Base-by-base conservation (phyloP, 495 filamentous ascomycete genomes). In the Aspergillus funiculosus region DNA sequence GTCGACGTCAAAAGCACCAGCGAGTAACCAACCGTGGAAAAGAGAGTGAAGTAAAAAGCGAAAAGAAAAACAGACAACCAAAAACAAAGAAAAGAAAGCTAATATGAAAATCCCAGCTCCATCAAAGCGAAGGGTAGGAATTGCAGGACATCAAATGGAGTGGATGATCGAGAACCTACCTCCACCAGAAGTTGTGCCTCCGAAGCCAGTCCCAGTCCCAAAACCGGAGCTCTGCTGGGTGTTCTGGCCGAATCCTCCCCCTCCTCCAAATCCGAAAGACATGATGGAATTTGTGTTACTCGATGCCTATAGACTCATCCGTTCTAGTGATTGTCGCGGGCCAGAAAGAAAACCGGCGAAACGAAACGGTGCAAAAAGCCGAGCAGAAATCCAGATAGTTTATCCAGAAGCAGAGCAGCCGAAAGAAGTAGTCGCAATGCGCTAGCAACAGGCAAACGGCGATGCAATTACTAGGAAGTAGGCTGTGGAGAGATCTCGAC, bases 241-340 rank as follows among this genome's bases (percentile, higher is more conserved):
- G 50, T 72, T 78, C 54, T 76, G 69, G 57, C 81, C 80, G 62
- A 84, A 84, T 56, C 76, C 77, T 62, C 68, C 72, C 49, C 62
- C 62, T 51, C 25, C 14, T 18, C 39, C 39, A 24, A 48, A 48
- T 41, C 46, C 44, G 61, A 72, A 71, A 57, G 68, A 69, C 68
- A 74, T 74, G 43, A 56, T 65, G 58, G 55, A 59, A 55, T 44
- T 58, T 56, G 53, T 57, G 46, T 55, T 46, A 38, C 18, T 54
- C 38, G 53, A 54, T 40, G 38, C 46, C 61, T 61, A 59, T 37
- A 48, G 53, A 53, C 51, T 64, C 67, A 73, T 71, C 59, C 50
- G 64, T 64, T 52, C 46, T 27, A 32, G 27, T 30, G 49, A 31
- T 36, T 26, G 37, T 48, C 18, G 37, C 28, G 35, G 30, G 27